These are phyloP conservation scores for Diaporthe sp. DNA, from an alignment of 2,329 filamentous ascomycete species.

Conservation along the genomic window DNA sequence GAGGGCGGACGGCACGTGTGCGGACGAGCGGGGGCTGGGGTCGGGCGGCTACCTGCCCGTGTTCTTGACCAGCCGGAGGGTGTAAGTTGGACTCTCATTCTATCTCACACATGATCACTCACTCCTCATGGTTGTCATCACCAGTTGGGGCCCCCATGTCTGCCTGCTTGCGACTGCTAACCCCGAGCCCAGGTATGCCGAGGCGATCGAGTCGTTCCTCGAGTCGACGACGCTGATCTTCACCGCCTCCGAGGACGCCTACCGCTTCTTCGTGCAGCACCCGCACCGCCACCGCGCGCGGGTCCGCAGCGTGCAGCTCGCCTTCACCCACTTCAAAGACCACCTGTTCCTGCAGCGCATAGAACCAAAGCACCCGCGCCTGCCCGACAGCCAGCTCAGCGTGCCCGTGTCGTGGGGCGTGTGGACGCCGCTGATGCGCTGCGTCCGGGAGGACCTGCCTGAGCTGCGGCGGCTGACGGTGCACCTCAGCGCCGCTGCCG, in stretches of 20 bases:
- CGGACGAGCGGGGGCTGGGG: slow-evolving; percentile 18
- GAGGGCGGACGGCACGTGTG: slow-evolving; percentile 31
- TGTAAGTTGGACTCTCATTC: slow-evolving; percentile 41
- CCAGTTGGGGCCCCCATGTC: not conserved
- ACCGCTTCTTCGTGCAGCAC: slow-evolving; percentile 45
- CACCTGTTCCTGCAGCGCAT: slow-evolving; percentile 45
- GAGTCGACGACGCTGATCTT: slow-evolving; percentile 46
- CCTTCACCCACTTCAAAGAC: slow-evolving; percentile 45
- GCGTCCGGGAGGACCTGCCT: slow-evolving; percentile 35
- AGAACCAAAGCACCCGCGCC: slow-evolving; percentile 35
- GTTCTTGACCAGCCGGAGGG: slow-evolving; percentile 46
- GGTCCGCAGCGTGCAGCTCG: slow-evolving; percentile 45
- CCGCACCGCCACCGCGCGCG: slow-evolving; percentile 40
- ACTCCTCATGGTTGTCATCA: not conserved
- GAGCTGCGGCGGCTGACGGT: slow-evolving; percentile 32
- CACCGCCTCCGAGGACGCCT: slow-evolving; percentile 46
- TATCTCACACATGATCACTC: too few relatives aligned
- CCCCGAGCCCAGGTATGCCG: slow-evolving; percentile 41
- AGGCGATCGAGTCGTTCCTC: slow-evolving; percentile 45
- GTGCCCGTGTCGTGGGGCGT: slow-evolving; percentile 39
- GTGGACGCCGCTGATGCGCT: slow-evolving; percentile 39
- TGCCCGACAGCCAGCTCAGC: not conserved
- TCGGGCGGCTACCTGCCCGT: slow-evolving; percentile 42
- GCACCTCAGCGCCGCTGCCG: slow-evolving; percentile 6
- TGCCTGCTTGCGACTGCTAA: not conserved